These are phyloP conservation scores for Heracleum sosnowskyi DNA, from an alignment of 129 eudicot species.

Conservation along the genomic window DNA sequence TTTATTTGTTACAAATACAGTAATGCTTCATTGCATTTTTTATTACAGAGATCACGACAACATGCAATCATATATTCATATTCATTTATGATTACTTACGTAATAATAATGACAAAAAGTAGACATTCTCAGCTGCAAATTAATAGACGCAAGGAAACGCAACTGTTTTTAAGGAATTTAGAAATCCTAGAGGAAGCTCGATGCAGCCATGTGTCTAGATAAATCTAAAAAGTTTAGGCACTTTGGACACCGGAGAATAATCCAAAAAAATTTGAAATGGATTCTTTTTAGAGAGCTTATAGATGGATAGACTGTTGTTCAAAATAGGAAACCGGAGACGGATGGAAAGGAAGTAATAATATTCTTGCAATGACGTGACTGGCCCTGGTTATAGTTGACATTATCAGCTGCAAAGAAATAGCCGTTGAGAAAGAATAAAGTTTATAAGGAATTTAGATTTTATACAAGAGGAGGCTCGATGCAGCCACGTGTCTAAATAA, in stretches of 20 bases:
- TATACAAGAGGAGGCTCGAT: background rate
- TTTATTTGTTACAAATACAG: background rate
- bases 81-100: background rate
- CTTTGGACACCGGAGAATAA: background rate
- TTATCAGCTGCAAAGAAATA: background rate
- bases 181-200: background rate
- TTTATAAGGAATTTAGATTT: background rate
- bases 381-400: background rate
- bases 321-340: background rate
- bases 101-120: background rate
- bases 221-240: background rate
- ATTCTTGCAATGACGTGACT: background rate
- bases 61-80: background rate
- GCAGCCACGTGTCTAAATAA: background rate
- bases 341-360: background rate
- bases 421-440: background rate
- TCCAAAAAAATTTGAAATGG: background rate
- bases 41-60: background rate
- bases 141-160: background rate
- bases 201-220: background rate
- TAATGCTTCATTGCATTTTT: background rate
- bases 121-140: background rate
- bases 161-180: background rate
- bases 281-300: background rate
- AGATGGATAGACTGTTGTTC: background rate